Evolutionary conservation across 2,329 filamentous ascomycete species (phyloP), one percentile per base, ranked within the genome.

Genomic region (Diplodia mutila): DNA sequence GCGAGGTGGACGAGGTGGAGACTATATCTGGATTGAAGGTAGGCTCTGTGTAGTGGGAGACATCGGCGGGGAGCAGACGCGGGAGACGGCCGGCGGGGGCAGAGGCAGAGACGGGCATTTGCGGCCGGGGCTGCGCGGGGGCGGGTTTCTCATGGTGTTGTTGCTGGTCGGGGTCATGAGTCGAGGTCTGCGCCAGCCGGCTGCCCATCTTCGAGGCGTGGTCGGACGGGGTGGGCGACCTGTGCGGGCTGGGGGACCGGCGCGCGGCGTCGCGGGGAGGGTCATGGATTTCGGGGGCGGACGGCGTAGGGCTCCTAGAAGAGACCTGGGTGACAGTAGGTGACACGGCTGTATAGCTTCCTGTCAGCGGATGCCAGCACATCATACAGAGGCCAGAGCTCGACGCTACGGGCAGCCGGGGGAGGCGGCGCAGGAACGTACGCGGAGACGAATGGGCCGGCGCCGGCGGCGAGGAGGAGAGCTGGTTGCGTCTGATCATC

Each of bases 1-100:
- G 83, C 16, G 89, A 90, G 54, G 90, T 92, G 68, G 87, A 86
- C 54, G 90, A 87, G 63, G 84, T 84, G 69, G 79, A 76, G 53
- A 81, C 75, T 54, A 90, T 87, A 46, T 85, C 84, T 59, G 85
- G 78, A 57, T 81, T 83, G 66, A 90, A 77, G 71, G 86, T 84
- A 16, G 86, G 80, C 75, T 90, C 90, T 54, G 85, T 84, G 77
- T 91, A 91, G 67, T 88, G 83, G 51, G 89, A 90, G 52, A 87
- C 80, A 75, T 92, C 89, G 69, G 87, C 85, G 57, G 91, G 79
- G 55, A 92, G 82, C n/a, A 89, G 82, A 67, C 83, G 81, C 29
- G 84, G 82, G 66, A 83, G 77, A 70, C 80, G 80, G 64, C 80
- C 76, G 37, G 82, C 80, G 64, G 79, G 75, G 32, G 81, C 79